Base-by-base conservation (phyloP, 371 early-diverging fungal species). In the Syncephalastrum sp. region DNA sequence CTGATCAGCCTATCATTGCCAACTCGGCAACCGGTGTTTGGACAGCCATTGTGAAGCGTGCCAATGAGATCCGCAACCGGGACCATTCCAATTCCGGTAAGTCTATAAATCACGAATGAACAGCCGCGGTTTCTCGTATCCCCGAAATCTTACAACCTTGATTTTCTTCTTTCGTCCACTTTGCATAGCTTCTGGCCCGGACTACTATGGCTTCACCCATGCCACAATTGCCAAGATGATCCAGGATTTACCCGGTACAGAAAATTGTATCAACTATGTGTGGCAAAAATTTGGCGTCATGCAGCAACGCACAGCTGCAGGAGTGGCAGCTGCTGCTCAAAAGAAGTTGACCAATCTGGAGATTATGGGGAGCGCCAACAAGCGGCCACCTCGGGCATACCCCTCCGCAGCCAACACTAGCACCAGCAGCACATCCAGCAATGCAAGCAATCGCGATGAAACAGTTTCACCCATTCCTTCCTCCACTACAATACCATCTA, bases 191-290 rank as follows among this genome's bases (percentile, higher is more conserved):
- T 90, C 90, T 1, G 96, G 96, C 4, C 94, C 95, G 0, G 96
- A 96, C 54, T 93, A 88, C 59, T 95, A 89, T 78, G 96, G 95
- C 0, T 88, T 94, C 58, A 84, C 94, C 42, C 89, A 92, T 51
- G 90, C 93, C 3, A 90, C 91, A 0, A 89, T 96, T 54, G 84
- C 88, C 19, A 91, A 88, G 64, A 84, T 92, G 83, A 91, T 96
- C 27, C 95, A 96, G 70, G 93, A 91, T 50, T 67, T 96, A 24
- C 92, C 91, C 0, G 79, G 84, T 38, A 87, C 88, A 0, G 76
- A 84, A 5, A 73, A 81, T 54, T 93, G 93, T 65, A 69, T 77
- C 42, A 74, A 86, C 45, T 95, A 93, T 58, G 79, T 84, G 1
- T 77, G 80, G 78, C 91, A 90, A 42, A 70, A 77, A 43, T 86